Evolutionary conservation across 2,329 filamentous ascomycete genomes (phyloP).

Genomic region (Mariannaea sp.): DNA sequence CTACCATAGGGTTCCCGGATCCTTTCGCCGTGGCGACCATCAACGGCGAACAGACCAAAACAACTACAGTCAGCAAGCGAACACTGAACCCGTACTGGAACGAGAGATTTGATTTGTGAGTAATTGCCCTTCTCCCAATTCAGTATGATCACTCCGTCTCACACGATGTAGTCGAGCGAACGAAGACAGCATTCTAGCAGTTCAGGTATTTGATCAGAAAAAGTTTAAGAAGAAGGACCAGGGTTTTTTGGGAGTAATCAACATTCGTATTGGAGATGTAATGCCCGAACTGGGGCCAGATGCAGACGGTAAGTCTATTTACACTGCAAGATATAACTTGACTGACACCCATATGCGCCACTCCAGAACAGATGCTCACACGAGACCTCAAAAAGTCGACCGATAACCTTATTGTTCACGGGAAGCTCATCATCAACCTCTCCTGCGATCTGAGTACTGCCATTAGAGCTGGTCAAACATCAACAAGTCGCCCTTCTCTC

Average conservation of each 20-base stretch:
- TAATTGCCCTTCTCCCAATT: conserved; percentile 40
- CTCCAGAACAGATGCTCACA: conserved; percentile 93
- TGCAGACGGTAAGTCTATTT: conserved; percentile 75
- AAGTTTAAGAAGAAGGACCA: conserved; percentile 99
- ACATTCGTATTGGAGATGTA: conserved; percentile 91
- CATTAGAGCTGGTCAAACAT: conserved; percentile 56
- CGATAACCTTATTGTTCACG: conserved; percentile 96
- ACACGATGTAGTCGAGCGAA: conserved; percentile 71
- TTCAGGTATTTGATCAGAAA: conserved; percentile 99
- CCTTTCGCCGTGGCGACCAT: conserved; percentile 97
- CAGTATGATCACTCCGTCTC: conserved; percentile 18
- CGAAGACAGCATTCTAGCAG: conserved; percentile 94
- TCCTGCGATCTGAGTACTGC: conserved; percentile 85
- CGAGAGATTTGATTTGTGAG: conserved; percentile 97
- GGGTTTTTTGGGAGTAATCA: conserved; percentile 96
- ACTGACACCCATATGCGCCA: conserved; percentile 26
- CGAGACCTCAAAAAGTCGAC: conserved; percentile 96
- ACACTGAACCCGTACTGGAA: conserved; percentile 99
- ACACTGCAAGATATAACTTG: conserved; percentile 17
- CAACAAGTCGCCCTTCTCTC: conserved; percentile 53
- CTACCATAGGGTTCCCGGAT: conserved; percentile 81
- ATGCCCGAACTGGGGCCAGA: conserved; percentile 83
- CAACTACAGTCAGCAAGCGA: conserved; percentile 95
- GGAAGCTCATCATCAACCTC: conserved; percentile 94
- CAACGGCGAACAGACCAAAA: conserved; percentile 97